Evolutionary conservation across 768 basidiomycete genomes (phyloP), one percentile per base, ranked within the genome.

Genomic region (Hygrocybe punicea): DNA sequence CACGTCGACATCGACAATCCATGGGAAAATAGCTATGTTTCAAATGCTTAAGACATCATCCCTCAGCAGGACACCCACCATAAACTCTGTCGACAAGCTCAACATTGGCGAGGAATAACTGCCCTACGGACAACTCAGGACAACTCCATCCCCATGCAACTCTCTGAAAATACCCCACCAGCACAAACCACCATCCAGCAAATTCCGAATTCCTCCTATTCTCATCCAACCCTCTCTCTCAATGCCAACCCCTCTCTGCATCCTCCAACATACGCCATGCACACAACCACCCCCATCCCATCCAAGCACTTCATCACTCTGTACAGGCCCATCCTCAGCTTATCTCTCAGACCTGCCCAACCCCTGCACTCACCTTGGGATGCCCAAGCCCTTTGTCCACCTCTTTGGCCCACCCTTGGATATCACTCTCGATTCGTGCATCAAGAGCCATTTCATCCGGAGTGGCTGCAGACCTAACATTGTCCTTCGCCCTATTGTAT

Each of bases 271-370:
- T 91, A 86, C 65, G 79, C 81, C 3, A 71, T 91, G 0, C 90
- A 87, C 67, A 81, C 91, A 1, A 80, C 83, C 1, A 62, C 75
- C 2, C 73, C 84, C 2, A 78, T 93, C 35, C 72, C 82, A 0
- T 73, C 81, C 0, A 73, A 81, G 7, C 67, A 75, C 2, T 77
- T 87, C 55, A 79, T 96, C 40, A 78, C 86, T 0, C 84, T 87
- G 0, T 87, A 81, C 59, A 78, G 77, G 0, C 14, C 85, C 88
- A 3, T 82, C 84, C n/a, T 73, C 84, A 0, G 66, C 76, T 1
- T 97, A 97, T 70, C 78, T 92, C 29, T 67, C 77, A 3, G 89
- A 94, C 63, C 88, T 91, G 0, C 80, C 91, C 60, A 96, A 93
- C 65, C 87, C 86, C n/a, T 97, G 95, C 64, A 83, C 86, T 0